Percentiles rank a stretch among this genome's conserved stretches.
phyloP scores from a whole-genome alignment of 441 rosid genomes.

The Eugenia klotzschiana region DNA sequence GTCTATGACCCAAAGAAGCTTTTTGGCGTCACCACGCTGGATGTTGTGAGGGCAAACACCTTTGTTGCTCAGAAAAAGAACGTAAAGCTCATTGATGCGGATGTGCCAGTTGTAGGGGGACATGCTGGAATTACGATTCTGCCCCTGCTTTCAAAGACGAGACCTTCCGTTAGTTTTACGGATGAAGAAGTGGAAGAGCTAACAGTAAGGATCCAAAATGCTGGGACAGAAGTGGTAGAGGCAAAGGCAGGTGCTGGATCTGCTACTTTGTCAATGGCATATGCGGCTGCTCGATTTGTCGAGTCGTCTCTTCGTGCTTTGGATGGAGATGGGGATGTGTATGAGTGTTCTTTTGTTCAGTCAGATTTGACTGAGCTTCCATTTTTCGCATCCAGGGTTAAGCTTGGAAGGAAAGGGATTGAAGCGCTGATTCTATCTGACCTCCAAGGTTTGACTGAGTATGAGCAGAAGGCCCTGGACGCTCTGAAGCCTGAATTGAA shows the following conservation, averaged over 20 bases:
- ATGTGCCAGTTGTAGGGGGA: conserved; percentile 88
- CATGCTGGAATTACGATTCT: conserved; percentile 91
- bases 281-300: conserved; percentile 90
- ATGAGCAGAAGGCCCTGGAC: conserved; percentile 74
- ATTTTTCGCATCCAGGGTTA: conserved; percentile 82
- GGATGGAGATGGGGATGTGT: conserved; percentile 84
- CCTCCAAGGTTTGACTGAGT: conserved; percentile 66
- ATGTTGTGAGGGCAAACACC: conserved; percentile 91
- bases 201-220: conserved; percentile 83
- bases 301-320: conserved; percentile 93
- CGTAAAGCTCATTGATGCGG: conserved; percentile 80
- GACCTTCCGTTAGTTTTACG: conserved; percentile 57
- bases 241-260: conserved; percentile 97
- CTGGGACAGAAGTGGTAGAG: conserved; percentile 96
- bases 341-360: conserved; percentile 75
- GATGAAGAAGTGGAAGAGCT: conserved; percentile 65
- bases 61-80: conserved; percentile 84
- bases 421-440: conserved; percentile 68
- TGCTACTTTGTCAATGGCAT: conserved; percentile 92
- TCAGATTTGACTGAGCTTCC: conserved; percentile 72
- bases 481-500: conserved; percentile 68
- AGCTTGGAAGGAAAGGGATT: conserved; percentile 70
- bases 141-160: conserved; percentile 74
- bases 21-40: conserved; percentile 85
- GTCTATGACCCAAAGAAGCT: conserved; percentile 87